These are phyloP conservation scores for Pseudocercospora ulei DNA, from an alignment of 2,329 filamentous ascomycete genomes.

Conservation along the genomic window DNA sequence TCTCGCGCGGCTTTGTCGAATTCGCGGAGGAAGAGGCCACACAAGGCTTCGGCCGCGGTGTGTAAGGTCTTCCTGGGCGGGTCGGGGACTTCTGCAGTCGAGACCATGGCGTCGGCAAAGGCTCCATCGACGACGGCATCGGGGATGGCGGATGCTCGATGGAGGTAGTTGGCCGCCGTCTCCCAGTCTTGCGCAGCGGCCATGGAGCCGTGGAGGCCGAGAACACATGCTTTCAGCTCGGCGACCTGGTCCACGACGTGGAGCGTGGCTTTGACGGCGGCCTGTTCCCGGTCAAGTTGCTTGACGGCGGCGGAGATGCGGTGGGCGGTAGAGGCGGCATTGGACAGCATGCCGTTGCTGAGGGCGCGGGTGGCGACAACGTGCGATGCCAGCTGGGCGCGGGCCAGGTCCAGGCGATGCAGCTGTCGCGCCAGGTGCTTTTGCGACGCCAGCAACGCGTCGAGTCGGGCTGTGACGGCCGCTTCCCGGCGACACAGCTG, in stretches of 20 bases:
- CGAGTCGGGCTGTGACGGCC: constrained; percentile 61
- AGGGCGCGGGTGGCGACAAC: constrained; percentile 72
- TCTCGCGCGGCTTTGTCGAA: constrained; percentile 86
- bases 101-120: constrained; percentile 87
- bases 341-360: constrained; percentile 81
- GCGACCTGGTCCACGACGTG: constrained; percentile 90
- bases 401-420: constrained; percentile 74
- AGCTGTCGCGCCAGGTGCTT: constrained; percentile 79
- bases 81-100: constrained; percentile 90
- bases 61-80: constrained; percentile 78
- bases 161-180: constrained; percentile 80
- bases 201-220: constrained; percentile 92
- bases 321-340: constrained; percentile 73
- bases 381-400: constrained; percentile 79
- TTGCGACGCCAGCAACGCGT: constrained; percentile 69
- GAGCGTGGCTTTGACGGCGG: constrained; percentile 78
- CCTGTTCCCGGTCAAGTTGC: constrained; percentile 80
- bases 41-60: constrained; percentile 77
- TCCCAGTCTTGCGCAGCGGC: constrained; percentile 98
- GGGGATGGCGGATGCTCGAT: constrained; percentile 71
- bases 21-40: constrained; percentile 80
- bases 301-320: constrained; percentile 80
- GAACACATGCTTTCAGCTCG: constrained; percentile 90
- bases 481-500: constrained; percentile 68
- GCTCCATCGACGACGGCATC: constrained; percentile 67